Evolutionary conservation across 768 basidiomycete species (phyloP).

Genomic region (Cyclocybe cylindracea): DNA sequence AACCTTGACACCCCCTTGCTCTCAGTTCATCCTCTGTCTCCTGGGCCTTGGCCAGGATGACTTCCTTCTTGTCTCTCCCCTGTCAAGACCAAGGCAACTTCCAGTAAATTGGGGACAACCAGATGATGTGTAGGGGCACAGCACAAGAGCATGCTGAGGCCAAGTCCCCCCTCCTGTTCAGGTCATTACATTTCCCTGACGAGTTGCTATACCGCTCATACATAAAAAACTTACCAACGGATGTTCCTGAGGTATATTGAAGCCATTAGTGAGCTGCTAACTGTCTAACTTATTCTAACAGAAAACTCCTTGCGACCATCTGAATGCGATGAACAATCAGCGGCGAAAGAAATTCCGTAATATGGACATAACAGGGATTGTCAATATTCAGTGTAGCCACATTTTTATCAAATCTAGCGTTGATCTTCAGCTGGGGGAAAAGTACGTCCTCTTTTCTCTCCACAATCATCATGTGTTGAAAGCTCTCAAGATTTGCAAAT

Average conservation of each 20-base stretch:
- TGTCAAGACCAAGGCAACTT: no score
- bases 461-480: no score
- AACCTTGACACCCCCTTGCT: no score
- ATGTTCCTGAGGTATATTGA: neutral
- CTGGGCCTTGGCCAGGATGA: no score
- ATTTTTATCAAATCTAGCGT: constrained; percentile 21
- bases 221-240: neutral
- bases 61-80: no score
- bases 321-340: constrained; percentile 25
- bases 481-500: constrained; percentile 21
- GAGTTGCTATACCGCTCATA: no score
- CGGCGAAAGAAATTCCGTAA: constrained; percentile 28
- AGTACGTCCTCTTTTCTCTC: constrained; percentile 13
- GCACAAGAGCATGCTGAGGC: no score
- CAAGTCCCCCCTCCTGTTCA: no score
- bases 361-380: constrained; percentile 23
- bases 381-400: constrained; percentile 27
- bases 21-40: no score
- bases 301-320: constrained; percentile 21
- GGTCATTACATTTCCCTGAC: no score
- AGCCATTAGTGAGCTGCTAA: neutral
- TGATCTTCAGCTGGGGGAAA: constrained; percentile 29
- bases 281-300: neutral
- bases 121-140: no score
- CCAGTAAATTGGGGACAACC: neutral